These are phyloP conservation scores for Cerrena zonata DNA, from an alignment of 1,284 basidiomycete genomes.

Conservation along the genomic window DNA sequence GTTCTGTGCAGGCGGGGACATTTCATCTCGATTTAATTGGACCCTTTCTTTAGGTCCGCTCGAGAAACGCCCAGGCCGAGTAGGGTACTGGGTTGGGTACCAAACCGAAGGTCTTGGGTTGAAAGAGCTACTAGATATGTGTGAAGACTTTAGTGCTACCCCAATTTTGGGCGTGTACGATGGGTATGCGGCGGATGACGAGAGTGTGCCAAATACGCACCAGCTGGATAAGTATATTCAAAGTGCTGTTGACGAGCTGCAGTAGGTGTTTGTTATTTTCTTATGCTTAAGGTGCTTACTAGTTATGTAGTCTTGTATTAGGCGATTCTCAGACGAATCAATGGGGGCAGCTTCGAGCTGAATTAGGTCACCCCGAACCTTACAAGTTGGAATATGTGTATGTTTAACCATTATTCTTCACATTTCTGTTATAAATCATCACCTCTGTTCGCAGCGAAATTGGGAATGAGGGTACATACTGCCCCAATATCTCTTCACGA, in stretches of 20 bases:
- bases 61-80: slow-evolving; percentile 6
- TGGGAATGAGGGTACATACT: background rate
- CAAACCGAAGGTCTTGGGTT: slow-evolving; percentile 8
- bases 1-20: background rate
- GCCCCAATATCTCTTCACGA: background rate
- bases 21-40: slow-evolving; percentile 7
- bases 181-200: slow-evolving; percentile 7
- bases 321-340: slow-evolving; percentile 5
- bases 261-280: background rate
- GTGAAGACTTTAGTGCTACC: slow-evolving; percentile 7
- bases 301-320: background rate
- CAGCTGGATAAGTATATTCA: slow-evolving; percentile 10
- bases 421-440: background rate
- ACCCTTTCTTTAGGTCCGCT: slow-evolving; percentile 4
- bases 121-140: slow-evolving; percentile 7
- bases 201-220: slow-evolving; percentile 8
- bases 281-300: background rate
- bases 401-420: background rate
- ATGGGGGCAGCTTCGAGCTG: slow-evolving; percentile 5
- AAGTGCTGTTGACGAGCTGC: slow-evolving; percentile 6
- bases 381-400: slow-evolving; percentile 8
- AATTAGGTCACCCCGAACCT: slow-evolving; percentile 6
- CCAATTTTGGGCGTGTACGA: slow-evolving; percentile 7
- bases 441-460: background rate
- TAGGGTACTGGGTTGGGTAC: slow-evolving; percentile 7